Evolutionary conservation across 1,139 yeast species (phyloP).

Genomic region (Hemisphaericaspora xylanilytica): DNA sequence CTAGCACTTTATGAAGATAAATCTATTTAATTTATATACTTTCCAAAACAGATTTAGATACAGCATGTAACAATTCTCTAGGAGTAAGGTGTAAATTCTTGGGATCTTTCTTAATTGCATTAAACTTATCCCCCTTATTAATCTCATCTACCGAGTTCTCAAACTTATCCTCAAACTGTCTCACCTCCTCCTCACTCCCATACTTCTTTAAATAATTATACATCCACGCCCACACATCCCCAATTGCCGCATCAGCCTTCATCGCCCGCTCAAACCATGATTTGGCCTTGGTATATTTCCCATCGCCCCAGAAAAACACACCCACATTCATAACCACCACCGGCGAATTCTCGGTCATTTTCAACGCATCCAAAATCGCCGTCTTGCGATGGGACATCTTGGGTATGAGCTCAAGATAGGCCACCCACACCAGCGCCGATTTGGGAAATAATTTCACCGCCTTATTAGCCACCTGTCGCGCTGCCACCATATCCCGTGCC

Average conservation of each 20-base stretch:
- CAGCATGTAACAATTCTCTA: conserved; percentile 34
- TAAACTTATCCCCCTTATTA: conserved; percentile 61
- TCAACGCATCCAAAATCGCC: conserved; percentile 70
- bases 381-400: conserved; percentile 59
- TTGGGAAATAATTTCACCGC: conserved; percentile 62
- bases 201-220: conserved; percentile 36
- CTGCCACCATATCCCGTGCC: conserved; percentile 50
- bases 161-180: conserved; percentile 24
- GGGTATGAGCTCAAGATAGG: conserved; percentile 50
- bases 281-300: conserved; percentile 61
- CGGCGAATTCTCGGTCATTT: conserved; percentile 60
- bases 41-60: conserved; percentile 13
- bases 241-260: conserved; percentile 50
- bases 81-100: conserved; percentile 37
- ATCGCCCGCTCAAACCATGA: conserved; percentile 77
- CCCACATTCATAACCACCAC: conserved; percentile 65
- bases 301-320: conserved; percentile 63
- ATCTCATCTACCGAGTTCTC: conserved; percentile 43
- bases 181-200: conserved; percentile 23
- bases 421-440: conserved; percentile 63
- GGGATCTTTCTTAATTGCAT: conserved; percentile 40
- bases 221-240: conserved; percentile 79
- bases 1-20: conserved; percentile 55
- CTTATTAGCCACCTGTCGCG: conserved; percentile 53
- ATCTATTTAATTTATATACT: conserved; percentile 5